Evolutionary conservation across 495 filamentous ascomycete genomes (phyloP).

Genomic region (Penicillium argentinense): DNA sequence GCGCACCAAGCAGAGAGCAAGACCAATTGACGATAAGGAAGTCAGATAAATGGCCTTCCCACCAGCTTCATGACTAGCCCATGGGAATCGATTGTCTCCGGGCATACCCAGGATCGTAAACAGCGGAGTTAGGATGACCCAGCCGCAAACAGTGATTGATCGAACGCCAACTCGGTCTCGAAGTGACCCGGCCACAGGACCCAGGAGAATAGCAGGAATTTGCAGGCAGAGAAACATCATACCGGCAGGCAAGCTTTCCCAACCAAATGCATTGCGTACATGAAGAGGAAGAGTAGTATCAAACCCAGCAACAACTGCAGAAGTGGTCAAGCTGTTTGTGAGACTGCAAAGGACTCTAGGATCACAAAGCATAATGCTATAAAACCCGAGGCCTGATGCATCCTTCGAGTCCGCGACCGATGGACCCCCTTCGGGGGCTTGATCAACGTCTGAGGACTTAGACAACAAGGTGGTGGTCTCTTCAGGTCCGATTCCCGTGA

Average conservation of each 20-base stretch:
- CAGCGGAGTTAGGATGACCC: not conserved
- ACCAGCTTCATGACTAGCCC: not conserved
- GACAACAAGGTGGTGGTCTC: not conserved
- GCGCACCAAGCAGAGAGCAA: too few species aligned
- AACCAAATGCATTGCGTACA: conserved; percentile 19
- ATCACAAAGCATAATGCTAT: conserved; percentile 16
- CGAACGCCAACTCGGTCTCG: conserved; percentile 26
- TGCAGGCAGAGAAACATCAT: conserved; percentile 25
- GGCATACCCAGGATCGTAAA: not conserved
- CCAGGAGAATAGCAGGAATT: conserved; percentile 21
- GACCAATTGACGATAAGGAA: too few species aligned
- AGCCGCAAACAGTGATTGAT: conserved; percentile 17
- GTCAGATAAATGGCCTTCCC: conserved; percentile 8
- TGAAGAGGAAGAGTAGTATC: conserved; percentile 33
- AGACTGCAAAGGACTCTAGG: conserved; percentile 11
- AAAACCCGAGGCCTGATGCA: conserved; percentile 11
- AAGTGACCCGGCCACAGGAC: conserved; percentile 25
- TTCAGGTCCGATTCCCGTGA: not conserved
- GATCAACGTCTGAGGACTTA: too few species aligned
- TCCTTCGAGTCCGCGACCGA: too few species aligned
- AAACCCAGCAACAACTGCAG: conserved; percentile 18
- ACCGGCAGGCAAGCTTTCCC: conserved; percentile 18
- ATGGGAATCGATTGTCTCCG: not conserved
- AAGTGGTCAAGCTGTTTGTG: not conserved
- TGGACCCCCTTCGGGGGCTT: not conserved